Base-by-base conservation (phyloP, 805 yeast genomes). In the Sungouiozyma intestinalis region DNA sequence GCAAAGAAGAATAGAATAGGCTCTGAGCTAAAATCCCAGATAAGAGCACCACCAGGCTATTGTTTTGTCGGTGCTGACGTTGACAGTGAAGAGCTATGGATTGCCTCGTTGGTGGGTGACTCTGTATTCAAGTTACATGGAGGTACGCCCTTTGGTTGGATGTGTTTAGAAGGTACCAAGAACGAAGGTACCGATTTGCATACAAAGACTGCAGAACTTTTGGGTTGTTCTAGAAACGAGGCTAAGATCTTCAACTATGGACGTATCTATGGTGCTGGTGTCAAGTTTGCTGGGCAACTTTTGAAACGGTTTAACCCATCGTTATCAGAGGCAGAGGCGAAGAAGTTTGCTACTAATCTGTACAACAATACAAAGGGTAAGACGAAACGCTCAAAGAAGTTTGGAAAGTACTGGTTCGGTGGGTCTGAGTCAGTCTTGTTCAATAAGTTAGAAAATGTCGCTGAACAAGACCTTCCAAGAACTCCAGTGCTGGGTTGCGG, bases 1-100 rank as follows among this genome's bases (percentile, higher is more conserved):
- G 94, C 95, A 1, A 92, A 94, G 54, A 67, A 68, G 48, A 75
- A 76, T 37, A 68, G 97, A 46, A 76, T 94, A 36, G 99, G 99
- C 0, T 87, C 97, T 1, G 99, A 92, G 58, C 67, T 94, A 46
- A 92, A 94, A 60, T 77, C 96, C 0, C 76, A 85, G 68, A 69
- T 92, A 3, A 66, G 72, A 44, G 96, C 97, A 0, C 99, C 99
- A 0, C 63, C 71, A 2, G 97, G 97, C 0, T 92, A 88, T 58
- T 74, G 76, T 32, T 84, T 92, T 65, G 95, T 92, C 7, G 99
- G 99, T 8, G 99, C 99, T 0, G 99, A 92, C 67, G 99, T 92
- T 7, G 99, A 92, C 62, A 85, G 96, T 33, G 98, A 92, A 57
- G 99, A 92, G 57, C 69, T 92, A 35, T 92, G 99, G 99, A 92